Base-by-base conservation (phyloP, 345 rosid genomes). In the Sonneratia alba region DNA sequence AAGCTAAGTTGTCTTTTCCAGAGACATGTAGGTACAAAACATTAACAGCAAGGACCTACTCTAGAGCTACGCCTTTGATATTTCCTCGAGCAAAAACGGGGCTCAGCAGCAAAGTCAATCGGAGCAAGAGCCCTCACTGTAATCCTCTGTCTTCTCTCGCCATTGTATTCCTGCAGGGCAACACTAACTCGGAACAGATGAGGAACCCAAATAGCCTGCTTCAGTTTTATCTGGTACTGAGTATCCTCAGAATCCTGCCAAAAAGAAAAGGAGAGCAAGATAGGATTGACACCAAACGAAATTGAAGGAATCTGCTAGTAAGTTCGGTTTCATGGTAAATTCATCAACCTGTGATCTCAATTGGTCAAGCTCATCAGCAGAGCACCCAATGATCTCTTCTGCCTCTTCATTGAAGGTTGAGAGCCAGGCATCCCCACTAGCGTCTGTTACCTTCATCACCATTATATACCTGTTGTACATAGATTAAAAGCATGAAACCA, bases 141-240 rank as follows among this genome's bases (percentile, higher is more conserved):
- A 56, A 94, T 77, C 85, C 98, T 88, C 76, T 89, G 98, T 71
- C 91, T 84, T 87, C 91, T 91, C 80, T 94, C 98, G 51, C 84
- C 81, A 56, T 87, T 94, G 81, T 94, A 91, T 73, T 94, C 97
- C 2, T 87, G 80, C 75, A 85, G 96, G 6, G 88, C 27, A 45
- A 90, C 92, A 66, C 96, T 86, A 37, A 90, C 84, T 49, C 88
- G 77, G 72, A 94, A 85, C 61, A 85, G 76, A 83, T 91, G 90
- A 77, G 87, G 87, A 62, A 76, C 82, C 98, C 98, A 91, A 15
- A 93, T 94, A 12, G 87, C 89, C 81, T 84, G 87, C 77, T 94
- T 91, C 79, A 94, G 77, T 77, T 81, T 90, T 72, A 78, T 73
- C 75, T 84, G 89, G 78, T 80, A 93, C 45, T 73, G 81, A 72